Evolutionary conservation across 768 basidiomycete species (phyloP).

Genomic region (Lentinula aciculospora): DNA sequence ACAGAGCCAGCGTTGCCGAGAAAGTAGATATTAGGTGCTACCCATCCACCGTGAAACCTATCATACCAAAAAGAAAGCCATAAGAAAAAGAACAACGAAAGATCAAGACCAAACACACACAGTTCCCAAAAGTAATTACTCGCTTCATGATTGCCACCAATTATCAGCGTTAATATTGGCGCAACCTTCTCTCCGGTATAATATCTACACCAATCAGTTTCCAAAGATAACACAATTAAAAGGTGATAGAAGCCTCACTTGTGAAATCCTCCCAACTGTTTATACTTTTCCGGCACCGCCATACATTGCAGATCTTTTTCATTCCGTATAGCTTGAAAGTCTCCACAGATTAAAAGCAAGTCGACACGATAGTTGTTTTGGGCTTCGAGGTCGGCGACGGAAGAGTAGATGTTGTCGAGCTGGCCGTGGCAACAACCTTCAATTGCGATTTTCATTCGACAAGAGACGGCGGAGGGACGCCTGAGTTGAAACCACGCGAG

Average conservation of each 20-base stretch:
- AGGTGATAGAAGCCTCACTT: constrained; percentile 40
- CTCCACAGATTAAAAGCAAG: constrained; percentile 88
- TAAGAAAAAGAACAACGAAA: not conserved
- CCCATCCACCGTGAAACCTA: constrained; percentile 95
- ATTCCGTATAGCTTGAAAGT: constrained; percentile 92
- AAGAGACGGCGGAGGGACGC: too few species aligned
- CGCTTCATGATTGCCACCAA: constrained; percentile 97
- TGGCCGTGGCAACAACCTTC: constrained; percentile 96
- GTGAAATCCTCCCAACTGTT: constrained; percentile 77
- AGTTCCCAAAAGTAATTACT: constrained; percentile 97
- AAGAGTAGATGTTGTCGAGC: constrained; percentile 80
- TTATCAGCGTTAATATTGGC: constrained; percentile 85
- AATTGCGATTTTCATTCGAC: constrained; percentile 72
- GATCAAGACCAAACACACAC: constrained; percentile 36
- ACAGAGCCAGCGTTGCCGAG: constrained; percentile 89
- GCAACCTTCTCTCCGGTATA: constrained; percentile 81
- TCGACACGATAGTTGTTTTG: constrained; percentile 67
- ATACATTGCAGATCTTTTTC: constrained; percentile 80
- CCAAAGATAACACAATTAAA: not conserved
- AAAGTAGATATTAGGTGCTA: constrained; percentile 96
- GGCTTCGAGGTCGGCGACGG: constrained; percentile 58
- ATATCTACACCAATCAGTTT: constrained; percentile 46
- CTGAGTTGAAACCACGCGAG: too few species aligned
- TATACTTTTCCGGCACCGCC: constrained; percentile 90
- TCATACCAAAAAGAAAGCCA: constrained; percentile 14